phyloP scores from a whole-genome alignment of 2,329 filamentous ascomycete species.

The Penicillium decumbens region DNA sequence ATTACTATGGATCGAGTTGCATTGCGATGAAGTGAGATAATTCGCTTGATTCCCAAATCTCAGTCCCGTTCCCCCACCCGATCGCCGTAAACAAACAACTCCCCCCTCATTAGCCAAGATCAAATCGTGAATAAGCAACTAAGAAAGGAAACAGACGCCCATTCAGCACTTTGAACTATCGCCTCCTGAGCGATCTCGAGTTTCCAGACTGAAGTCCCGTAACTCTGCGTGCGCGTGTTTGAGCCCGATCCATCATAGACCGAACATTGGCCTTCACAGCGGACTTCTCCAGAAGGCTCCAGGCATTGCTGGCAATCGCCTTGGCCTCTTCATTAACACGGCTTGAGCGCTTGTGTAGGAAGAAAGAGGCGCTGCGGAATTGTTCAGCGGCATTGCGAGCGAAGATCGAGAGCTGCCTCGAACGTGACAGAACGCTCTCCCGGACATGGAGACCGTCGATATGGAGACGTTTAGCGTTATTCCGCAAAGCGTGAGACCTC shows the following conservation, averaged over 20 bases:
- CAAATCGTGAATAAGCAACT: constrained; percentile 8
- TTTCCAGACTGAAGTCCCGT: constrained; percentile 21
- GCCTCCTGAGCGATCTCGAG: constrained; percentile 3
- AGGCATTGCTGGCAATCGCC: constrained; percentile 27
- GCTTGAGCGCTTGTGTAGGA: constrained; percentile 29
- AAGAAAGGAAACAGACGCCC: constrained; percentile 2
- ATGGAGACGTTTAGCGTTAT: constrained; percentile 26
- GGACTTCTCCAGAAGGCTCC: constrained; percentile 26
- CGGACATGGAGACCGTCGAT: constrained; percentile 24
- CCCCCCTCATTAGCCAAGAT: constrained; percentile 9
- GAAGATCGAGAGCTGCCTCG: constrained; percentile 33
- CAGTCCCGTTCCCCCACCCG: constrained; percentile 9
- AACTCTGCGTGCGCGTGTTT: constrained; percentile 32
- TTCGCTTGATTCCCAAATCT: constrained; percentile 3
- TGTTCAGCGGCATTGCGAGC: constrained; percentile 29
- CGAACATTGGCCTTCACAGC: constrained; percentile 23
- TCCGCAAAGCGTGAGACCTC: constrained; percentile 31
- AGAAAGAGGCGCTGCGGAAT: constrained; percentile 30
- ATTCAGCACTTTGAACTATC: constrained; percentile 5
- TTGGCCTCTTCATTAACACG: constrained; percentile 27
- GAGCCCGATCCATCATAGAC: constrained; percentile 30
- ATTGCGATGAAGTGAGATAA: constrained; percentile 11
- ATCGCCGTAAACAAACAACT: constrained; percentile 17
- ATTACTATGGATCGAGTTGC: neutral
- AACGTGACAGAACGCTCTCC: constrained; percentile 28